Evolutionary conservation across 192 early-diverging fungal species (phyloP).

Genomic region (Phycomyces blakesleeanus): DNA sequence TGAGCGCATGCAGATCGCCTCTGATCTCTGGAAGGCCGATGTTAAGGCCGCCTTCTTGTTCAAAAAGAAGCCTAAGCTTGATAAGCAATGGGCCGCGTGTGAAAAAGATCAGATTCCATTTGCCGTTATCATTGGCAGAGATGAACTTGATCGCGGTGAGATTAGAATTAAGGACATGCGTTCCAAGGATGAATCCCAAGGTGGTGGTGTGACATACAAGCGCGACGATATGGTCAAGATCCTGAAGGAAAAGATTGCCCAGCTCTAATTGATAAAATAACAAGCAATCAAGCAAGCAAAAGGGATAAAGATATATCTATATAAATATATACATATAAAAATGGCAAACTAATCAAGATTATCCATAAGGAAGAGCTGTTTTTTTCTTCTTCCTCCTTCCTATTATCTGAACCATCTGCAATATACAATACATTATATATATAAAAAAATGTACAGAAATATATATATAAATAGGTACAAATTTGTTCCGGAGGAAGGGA

Average conservation of each 20-base stretch:
- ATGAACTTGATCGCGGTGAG: constrained; percentile 69
- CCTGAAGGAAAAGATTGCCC: constrained; percentile 29
- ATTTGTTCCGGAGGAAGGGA: no score
- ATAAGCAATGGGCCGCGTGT: constrained; percentile 73
- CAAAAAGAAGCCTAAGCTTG: constrained; percentile 83
- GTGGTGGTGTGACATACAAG: constrained; percentile 47
- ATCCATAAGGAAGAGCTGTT: no score
- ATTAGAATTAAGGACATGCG: constrained; percentile 87
- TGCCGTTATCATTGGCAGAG: constrained; percentile 80
- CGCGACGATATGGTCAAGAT: constrained; percentile 56
- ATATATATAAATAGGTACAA: no score
- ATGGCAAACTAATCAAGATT: no score
- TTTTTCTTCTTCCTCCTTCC: no score
- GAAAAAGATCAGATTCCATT: constrained; percentile 85
- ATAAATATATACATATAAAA: no score
- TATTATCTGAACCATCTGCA: no score
- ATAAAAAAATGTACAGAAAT: no score
- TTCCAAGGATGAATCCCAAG: constrained; percentile 49
- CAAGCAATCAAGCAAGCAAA: not conserved
- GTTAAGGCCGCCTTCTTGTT: constrained; percentile 88
- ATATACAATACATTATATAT: no score
- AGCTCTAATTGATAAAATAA: not conserved
- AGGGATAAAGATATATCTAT: no score
- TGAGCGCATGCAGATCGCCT: constrained; percentile 80
- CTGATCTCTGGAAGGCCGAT: constrained; percentile 85